Percentiles rank a stretch among this genome's conserved stretches.
Evolutionary conservation across 495 filamentous ascomycete genomes (phyloP).

Genomic region (Hypoxylon rickii): DNA sequence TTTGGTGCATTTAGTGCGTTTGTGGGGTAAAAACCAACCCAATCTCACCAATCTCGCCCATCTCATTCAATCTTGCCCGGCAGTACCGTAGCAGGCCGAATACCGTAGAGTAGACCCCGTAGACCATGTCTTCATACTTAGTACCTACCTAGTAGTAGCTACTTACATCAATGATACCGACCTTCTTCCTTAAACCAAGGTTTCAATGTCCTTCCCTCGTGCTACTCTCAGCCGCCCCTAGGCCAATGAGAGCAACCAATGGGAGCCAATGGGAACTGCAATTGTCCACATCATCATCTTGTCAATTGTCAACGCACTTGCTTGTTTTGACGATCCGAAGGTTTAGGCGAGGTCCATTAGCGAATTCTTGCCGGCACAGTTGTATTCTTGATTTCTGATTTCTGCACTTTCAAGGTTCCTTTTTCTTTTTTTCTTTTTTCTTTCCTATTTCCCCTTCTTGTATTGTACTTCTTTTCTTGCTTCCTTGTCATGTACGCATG

Average conservation of each 20-base stretch:
- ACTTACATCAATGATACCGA: too few relatives aligned
- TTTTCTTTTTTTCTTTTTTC: background rate
- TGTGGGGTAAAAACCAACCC: slow-evolving; percentile 37
- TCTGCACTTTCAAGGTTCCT: slow-evolving; percentile 5
- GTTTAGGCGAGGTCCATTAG: slow-evolving; percentile 31
- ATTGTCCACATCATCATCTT: slow-evolving; percentile 19
- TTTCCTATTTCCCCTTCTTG: background rate
- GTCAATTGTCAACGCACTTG: slow-evolving; percentile 22
- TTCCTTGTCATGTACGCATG: too few relatives aligned
- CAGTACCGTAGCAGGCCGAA: slow-evolving; percentile 32
- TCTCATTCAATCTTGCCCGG: background rate
- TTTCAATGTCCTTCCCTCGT: slow-evolving; percentile 18
- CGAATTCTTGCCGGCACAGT: slow-evolving; percentile 29
- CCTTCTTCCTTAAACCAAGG: slow-evolving; percentile 25
- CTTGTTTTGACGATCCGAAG: slow-evolving; percentile 36
- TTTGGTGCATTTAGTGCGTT: too few relatives aligned
- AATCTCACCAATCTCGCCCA: slow-evolving; percentile 29
- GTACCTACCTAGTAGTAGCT: too few relatives aligned
- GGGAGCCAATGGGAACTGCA: background rate
- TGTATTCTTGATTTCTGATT: slow-evolving; percentile 9
- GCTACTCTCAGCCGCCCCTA: slow-evolving; percentile 29
- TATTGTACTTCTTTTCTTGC: background rate
- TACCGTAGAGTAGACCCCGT: too few relatives aligned
- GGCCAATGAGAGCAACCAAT: slow-evolving; percentile 22
- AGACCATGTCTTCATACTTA: too few relatives aligned